Evolutionary conservation across 108 stramenopile species (phyloP), one percentile per base, ranked within the genome.

Genomic region (Stephanodiscus triporus): DNA sequence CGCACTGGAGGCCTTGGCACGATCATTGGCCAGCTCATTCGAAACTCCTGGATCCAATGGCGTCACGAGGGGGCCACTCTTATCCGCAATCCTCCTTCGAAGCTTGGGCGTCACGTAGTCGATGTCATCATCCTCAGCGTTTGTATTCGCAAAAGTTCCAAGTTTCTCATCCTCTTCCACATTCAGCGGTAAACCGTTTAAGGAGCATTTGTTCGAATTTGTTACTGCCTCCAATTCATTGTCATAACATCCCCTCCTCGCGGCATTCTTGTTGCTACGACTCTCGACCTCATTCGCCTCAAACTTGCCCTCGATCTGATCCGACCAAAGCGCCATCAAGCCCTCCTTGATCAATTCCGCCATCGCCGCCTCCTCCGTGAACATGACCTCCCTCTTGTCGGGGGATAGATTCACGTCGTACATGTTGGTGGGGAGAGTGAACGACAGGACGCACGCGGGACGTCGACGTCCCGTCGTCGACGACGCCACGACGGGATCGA

Each of bases 331-430:
- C 22, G 75, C 51, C 29, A 68, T 50, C 22, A 93, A 70, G 3
- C 66, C 67, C 27, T 89, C 73, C 32, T 80, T 70, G 5, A 96
- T 48, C 34, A 85, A 49, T 13, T 76, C 76, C 29, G 68, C 64
- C 9, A 97, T 70, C 2, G 78, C 81, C 6, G 75, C 61, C 72
- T 96, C 96, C 38, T 93, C 84, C 20, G 84, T 85, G 32, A 99
- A 75, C 58, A 98, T 76, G 16, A 98, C 95, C 59, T 97, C 86
- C 30, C 98, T 85, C 73, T 99, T 99, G 85, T 99, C 97, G 0
- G 98, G 98, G 11, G 96, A 89, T 47, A 99, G 60, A 73, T 99
- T 99, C 58, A 98, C 91, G 75, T 99, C 99, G 71, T 91, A 97
- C 17, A 82, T 72, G 14, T 87, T 65, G 36, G 91, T 86, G 7